Evolutionary conservation across 2,329 filamentous ascomycete species (phyloP).

Genomic region (Dothistroma pini): DNA sequence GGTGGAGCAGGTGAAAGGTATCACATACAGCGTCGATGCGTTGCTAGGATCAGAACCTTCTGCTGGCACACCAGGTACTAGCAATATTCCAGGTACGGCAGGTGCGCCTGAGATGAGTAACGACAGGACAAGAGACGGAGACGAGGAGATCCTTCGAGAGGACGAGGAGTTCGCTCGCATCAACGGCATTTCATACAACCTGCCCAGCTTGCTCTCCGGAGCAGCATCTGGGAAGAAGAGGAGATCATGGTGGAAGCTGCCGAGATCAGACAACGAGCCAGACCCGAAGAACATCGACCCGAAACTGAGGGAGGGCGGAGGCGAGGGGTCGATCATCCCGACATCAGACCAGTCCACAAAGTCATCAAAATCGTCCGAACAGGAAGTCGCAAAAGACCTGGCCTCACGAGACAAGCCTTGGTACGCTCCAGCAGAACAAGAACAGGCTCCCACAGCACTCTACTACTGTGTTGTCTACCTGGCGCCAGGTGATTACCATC

Average conservation of each 20-base stretch:
- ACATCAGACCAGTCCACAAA: conserved; percentile 65
- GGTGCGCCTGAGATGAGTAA: conserved; percentile 36
- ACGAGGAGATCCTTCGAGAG: conserved; percentile 62
- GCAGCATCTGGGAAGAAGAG: conserved; percentile 17
- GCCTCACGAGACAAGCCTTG: conserved; percentile 55
- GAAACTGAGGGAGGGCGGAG: conserved; percentile 15
- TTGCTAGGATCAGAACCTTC: conserved; percentile 63
- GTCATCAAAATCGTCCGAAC: conserved; percentile 68
- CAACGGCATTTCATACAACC: conserved; percentile 92
- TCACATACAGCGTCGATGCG: conserved; percentile 95
- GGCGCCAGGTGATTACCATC: conserved; percentile 95
- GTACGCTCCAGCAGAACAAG: conserved; percentile 40
- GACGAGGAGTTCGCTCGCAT: conserved; percentile 92
- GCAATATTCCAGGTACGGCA: conserved; percentile 36
- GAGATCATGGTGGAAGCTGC: conserved; percentile 25
- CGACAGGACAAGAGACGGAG: conserved; percentile 39
- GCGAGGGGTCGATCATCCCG: conserved; percentile 36
- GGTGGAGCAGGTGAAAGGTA: conserved; percentile 97
- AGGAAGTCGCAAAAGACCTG: conserved; percentile 78
- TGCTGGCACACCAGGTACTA: conserved; percentile 43
- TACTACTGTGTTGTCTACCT: conserved; percentile 97
- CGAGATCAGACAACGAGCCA: conserved; percentile 29
- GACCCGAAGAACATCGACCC: conserved; percentile 19
- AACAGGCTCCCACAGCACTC: conserved; percentile 58
- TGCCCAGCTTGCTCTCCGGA: conserved; percentile 85